These are phyloP conservation scores for Bathelium albidoporum DNA, from an alignment of 495 filamentous ascomycete species.

Conservation along the genomic window DNA sequence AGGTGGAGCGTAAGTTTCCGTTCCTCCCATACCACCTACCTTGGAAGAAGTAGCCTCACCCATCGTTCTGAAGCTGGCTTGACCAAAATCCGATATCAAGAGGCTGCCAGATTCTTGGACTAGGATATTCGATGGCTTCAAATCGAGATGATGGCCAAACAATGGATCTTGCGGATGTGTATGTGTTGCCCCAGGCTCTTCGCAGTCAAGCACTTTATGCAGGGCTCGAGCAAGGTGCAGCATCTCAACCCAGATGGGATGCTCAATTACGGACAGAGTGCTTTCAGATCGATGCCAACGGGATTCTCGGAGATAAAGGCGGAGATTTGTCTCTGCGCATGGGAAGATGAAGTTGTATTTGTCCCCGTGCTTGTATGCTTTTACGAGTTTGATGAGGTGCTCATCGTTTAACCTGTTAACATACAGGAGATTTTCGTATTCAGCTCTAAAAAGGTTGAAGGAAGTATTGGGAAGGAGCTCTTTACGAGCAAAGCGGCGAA, in stretches of 20 bases:
- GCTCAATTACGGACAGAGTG: background rate
- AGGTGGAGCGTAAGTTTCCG: conserved; percentile 18
- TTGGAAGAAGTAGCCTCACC: conserved; percentile 8
- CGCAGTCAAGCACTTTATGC: conserved; percentile 6
- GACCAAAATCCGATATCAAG: conserved; percentile 16
- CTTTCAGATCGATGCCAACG: background rate
- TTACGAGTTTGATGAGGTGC: conserved; percentile 17
- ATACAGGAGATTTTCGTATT: conserved; percentile 9
- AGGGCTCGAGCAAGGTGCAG: conserved; percentile 12
- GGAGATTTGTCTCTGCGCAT: conserved; percentile 12
- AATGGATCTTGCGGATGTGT: background rate
- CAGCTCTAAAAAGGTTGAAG: background rate
- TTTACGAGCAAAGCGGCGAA: conserved; percentile 11
- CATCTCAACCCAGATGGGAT: conserved; percentile 14
- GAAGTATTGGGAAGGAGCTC: conserved; percentile 7
- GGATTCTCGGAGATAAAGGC: background rate
- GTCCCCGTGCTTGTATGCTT: conserved; percentile 13
- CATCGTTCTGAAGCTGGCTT: conserved; percentile 7
- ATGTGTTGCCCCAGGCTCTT: background rate
- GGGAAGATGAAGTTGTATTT: conserved; percentile 15
- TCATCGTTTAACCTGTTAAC: conserved; percentile 5
- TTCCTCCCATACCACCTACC: conserved; percentile 6
- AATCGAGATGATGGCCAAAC: conserved; percentile 14
- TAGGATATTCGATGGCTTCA: conserved; percentile 18
- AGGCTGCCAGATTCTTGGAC: conserved; percentile 9